Evolutionary conservation across 2,329 filamentous ascomycete genomes (phyloP).

Genomic region (Cercospora citrullina): DNA sequence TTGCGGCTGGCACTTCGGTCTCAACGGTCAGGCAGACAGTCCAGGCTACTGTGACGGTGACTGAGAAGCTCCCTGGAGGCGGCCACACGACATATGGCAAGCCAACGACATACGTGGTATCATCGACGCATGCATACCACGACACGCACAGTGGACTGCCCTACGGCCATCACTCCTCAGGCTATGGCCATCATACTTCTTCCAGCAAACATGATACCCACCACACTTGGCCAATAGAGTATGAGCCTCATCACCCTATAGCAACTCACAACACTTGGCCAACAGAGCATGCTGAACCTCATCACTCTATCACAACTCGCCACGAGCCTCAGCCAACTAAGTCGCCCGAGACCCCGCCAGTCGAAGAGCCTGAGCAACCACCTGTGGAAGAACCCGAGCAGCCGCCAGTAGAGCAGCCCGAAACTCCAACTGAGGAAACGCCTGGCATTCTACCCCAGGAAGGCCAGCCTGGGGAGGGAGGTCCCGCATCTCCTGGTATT

Average conservation of each 20-base stretch:
- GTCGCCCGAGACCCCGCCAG: not conserved
- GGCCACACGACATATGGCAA: slow-evolving; percentile 10
- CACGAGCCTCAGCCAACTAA: not conserved
- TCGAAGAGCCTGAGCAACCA: not conserved
- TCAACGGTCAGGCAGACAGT: not conserved
- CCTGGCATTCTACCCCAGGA: not conserved
- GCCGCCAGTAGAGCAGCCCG: not conserved
- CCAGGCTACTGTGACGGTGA: not conserved
- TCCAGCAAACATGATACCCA: not conserved
- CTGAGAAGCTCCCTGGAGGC: slow-evolving; percentile 9
- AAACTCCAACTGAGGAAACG: not conserved
- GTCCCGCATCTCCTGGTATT: not conserved
- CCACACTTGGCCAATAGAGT: not conserved
- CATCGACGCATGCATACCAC: slow-evolving; percentile 1
- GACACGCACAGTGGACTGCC: not conserved
- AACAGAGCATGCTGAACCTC: not conserved
- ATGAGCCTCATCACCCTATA: not conserved
- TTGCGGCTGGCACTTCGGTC: not conserved
- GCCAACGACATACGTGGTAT: slow-evolving; percentile 11
- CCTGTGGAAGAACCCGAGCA: not conserved
- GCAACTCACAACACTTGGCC: not conserved
- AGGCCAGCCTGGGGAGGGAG: not conserved
- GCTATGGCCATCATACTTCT: not conserved
- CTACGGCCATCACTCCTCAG: not conserved
- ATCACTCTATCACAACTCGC: not conserved